A percentile compares a stretch with the other conserved stretches of the same genome.
phyloP scores from a whole-genome alignment of 2,329 filamentous ascomycete species.

The Aspergillus hiratsukae region DNA sequence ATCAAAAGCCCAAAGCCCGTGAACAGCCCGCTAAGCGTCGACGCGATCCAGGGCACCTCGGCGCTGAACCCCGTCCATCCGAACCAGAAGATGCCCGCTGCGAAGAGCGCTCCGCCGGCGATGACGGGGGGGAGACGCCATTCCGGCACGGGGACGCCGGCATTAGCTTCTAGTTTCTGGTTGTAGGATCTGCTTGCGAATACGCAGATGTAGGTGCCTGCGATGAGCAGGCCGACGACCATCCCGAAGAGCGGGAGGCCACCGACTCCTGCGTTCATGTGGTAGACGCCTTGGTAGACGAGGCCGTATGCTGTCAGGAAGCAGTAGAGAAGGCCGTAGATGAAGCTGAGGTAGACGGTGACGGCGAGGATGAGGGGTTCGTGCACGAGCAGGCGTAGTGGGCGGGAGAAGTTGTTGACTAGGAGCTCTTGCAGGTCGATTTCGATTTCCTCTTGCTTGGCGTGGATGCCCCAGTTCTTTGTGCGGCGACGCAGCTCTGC shows the following conservation, averaged over 20 bases:
- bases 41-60: constrained; percentile 39
- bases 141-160: constrained; percentile 53
- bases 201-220: constrained; percentile 57
- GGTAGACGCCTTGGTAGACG: constrained; percentile 53
- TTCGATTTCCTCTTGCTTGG: constrained; percentile 49
- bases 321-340: constrained; percentile 33
- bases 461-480: constrained; percentile 56
- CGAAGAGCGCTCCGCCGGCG: constrained; percentile 48
- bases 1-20: constrained; percentile 55
- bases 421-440: constrained; percentile 45
- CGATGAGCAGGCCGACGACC: constrained; percentile 67
- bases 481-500: constrained; percentile 49
- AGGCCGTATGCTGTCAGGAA: constrained; percentile 36
- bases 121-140: constrained; percentile 55
- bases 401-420: constrained; percentile 45
- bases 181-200: constrained; percentile 64
- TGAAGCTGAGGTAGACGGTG: constrained; percentile 37
- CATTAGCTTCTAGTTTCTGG: constrained; percentile 64
- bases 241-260: constrained; percentile 84
- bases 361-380: constrained; percentile 42
- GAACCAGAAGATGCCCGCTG: constrained; percentile 70
- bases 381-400: constrained; percentile 35
- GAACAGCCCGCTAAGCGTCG: constrained; percentile 46
- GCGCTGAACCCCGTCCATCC: constrained; percentile 62
- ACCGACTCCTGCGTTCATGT: constrained; percentile 63